phyloP scores from a whole-genome alignment of 163 green algal species.

The Volvox carteri region DNA sequence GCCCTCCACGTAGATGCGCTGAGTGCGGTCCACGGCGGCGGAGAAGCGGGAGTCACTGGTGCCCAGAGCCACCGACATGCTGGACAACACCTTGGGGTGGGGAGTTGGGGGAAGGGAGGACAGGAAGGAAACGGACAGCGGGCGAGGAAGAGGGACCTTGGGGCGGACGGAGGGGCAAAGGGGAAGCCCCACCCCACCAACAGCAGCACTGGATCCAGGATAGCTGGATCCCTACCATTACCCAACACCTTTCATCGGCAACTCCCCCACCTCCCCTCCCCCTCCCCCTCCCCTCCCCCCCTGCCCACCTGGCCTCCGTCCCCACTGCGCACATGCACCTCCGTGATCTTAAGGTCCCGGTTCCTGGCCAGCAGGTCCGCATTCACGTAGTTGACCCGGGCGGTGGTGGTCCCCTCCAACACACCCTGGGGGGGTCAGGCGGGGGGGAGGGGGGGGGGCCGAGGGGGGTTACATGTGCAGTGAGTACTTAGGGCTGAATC shows the following conservation, averaged over 20 bases:
- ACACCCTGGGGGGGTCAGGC: slow-evolving; percentile 55
- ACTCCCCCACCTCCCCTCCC: neutral
- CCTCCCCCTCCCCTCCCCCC: neutral
- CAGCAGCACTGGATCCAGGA: too few species aligned
- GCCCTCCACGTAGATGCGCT: slow-evolving; percentile 87
- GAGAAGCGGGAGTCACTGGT: slow-evolving; percentile 80
- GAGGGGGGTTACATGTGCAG: too few species aligned
- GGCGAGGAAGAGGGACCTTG: too few species aligned
- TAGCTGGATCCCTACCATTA: too few species aligned
- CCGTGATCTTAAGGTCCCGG: slow-evolving; percentile 88
- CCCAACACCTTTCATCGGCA: too few species aligned
- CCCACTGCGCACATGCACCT: slow-evolving; percentile 71
- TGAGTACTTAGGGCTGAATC: too few species aligned
- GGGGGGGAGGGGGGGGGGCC: too few species aligned
- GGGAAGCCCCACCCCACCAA: too few species aligned
- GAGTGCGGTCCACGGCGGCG: slow-evolving; percentile 74
- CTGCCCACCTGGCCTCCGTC: slow-evolving; percentile 35
- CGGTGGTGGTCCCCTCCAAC: slow-evolving; percentile 86
- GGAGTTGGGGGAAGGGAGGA: neutral
- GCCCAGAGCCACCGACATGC: slow-evolving; percentile 82
- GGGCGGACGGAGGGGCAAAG: too few species aligned
- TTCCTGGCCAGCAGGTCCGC: slow-evolving; percentile 95
- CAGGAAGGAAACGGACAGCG: neutral
- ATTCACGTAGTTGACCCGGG: slow-evolving; percentile 95
- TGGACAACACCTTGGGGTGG: slow-evolving; percentile 74